Evolutionary conservation across 371 early-diverging fungal species (phyloP), one percentile per base, ranked within the genome.

Genomic region (Mucor indicus): DNA sequence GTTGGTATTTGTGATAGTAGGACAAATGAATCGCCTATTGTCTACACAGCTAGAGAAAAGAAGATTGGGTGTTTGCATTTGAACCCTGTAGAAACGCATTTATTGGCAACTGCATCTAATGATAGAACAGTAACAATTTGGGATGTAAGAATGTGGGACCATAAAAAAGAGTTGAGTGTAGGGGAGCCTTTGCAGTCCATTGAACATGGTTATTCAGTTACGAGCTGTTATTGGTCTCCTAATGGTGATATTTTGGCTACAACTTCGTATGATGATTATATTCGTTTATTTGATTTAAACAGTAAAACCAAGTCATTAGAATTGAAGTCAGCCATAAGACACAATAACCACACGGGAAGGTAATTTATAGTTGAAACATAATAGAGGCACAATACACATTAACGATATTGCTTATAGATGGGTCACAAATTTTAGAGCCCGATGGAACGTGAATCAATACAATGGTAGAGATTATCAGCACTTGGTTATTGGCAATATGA

Each of bases 371-470:
- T n/a, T n/a, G n/a, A 21, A 2, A 11, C 24, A 15, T 29, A n/a
- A 15, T 36, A 21, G 22, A 29, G 16, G 1, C 23, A 25, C 13
- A 29, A 3, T 27, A 27, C 11, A 27, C 11, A 27, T 27, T 27
- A 27, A 11, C 7, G 11, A 7, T 27, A 27, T 27, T 27, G 12
- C 37, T n/a, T 10, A 33, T 49, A 64, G 88, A 46, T 89, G 87
- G 90, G 82, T 87, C 15, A 84, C 90, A 5, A 81, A 80, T 60
- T 77, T 88, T 27, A 72, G 86, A n/a, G 81, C 89, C 3, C 69
- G 75, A 8, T 90, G 90, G 88, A 69, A 83, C 43, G 63, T 63
- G 24, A 75, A 78, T 45, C 35, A 44, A 22, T 4, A 19, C 2
- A 60, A 65, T 35, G 53, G 62, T 31, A 5, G 37, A 9, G 31